phyloP scores from a whole-genome alignment of 1,139 yeast genomes.

The Scheffersomyces insectosa region DNA sequence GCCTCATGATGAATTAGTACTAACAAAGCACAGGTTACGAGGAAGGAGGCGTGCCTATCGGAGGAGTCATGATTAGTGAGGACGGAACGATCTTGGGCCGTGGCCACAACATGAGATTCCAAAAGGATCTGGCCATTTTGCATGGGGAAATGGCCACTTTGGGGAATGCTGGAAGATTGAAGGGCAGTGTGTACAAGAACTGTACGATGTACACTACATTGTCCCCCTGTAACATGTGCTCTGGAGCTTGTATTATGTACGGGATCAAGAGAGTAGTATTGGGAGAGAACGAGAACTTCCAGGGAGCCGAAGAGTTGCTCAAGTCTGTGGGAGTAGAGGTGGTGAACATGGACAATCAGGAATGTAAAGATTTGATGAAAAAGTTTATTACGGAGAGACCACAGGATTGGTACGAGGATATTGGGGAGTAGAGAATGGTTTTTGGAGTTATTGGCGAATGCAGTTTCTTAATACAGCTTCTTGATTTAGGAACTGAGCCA shows the following conservation, averaged over 20 bases:
- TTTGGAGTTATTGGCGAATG: not conserved
- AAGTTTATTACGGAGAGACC: slow-evolving; percentile 79
- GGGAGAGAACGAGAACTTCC: slow-evolving; percentile 81
- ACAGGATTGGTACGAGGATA: slow-evolving; percentile 85
- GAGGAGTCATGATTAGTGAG: slow-evolving; percentile 71
- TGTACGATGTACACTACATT: slow-evolving; percentile 87
- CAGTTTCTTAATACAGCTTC: not conserved
- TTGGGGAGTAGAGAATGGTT: slow-evolving; percentile 53
- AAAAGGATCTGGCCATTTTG: slow-evolving; percentile 73
- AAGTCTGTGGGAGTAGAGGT: slow-evolving; percentile 70
- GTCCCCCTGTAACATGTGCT: slow-evolving; percentile 93
- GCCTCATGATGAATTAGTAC: slow-evolving; percentile 2
- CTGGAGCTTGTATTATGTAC: slow-evolving; percentile 88
- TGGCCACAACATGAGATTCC: slow-evolving; percentile 89
- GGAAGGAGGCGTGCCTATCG: slow-evolving; percentile 92
- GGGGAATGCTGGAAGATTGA: slow-evolving; percentile 86
- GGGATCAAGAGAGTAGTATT: slow-evolving; percentile 83
- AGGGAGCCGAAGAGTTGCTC: slow-evolving; percentile 77
- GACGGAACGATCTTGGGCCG: slow-evolving; percentile 81
- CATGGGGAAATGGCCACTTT: slow-evolving; percentile 91
- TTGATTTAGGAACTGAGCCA: too few species aligned
- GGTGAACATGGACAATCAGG: slow-evolving; percentile 61
- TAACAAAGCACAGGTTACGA: slow-evolving; percentile 42
- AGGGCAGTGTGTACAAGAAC: slow-evolving; percentile 64
- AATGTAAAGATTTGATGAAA: slow-evolving; percentile 73